These are phyloP conservation scores for Coprinellus aureogranulatus DNA, from an alignment of 768 basidiomycete genomes.

Conservation along the genomic window DNA sequence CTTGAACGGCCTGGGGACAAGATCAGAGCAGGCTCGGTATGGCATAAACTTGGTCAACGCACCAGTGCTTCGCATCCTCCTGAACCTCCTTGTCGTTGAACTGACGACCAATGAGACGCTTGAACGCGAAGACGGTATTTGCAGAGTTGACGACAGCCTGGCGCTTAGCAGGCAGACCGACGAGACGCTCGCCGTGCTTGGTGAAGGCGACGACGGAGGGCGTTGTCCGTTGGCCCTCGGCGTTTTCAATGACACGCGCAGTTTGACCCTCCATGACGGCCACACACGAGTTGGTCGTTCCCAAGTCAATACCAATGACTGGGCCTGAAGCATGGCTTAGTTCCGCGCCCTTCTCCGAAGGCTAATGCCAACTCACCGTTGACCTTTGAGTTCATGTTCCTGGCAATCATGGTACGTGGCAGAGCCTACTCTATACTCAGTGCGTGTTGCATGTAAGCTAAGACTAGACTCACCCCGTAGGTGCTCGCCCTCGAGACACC, in stretches of 20 bases:
- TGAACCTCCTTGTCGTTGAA: conserved; percentile 92
- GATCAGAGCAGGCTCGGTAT: conserved; percentile 1
- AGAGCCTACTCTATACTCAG: conserved; percentile 43
- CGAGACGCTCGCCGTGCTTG: conserved; percentile 94
- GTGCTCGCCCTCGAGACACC: conserved; percentile 58
- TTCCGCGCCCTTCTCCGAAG: conserved; percentile 2
- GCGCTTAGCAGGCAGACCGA: conserved; percentile 95
- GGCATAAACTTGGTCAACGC: conserved; percentile 16
- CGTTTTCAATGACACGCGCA: conserved; percentile 93
- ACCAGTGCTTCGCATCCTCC: conserved; percentile 86
- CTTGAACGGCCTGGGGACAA: conserved; percentile 66
- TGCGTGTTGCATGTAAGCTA: background rate
- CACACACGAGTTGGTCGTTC: conserved; percentile 89
- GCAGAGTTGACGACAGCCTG: conserved; percentile 94
- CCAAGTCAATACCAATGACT: conserved; percentile 95
- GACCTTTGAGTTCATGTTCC: conserved; percentile 96
- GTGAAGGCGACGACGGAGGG: conserved; percentile 99
- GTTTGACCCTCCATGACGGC: conserved; percentile 95
- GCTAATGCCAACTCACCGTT: conserved; percentile 52
- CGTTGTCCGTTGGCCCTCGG: conserved; percentile 96
- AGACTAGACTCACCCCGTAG: conserved; percentile 53
- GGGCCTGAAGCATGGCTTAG: conserved; percentile 51
- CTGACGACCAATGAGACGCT: conserved; percentile 91
- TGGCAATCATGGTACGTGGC: conserved; percentile 72
- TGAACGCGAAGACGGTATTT: conserved; percentile 94